These are phyloP conservation scores for Phytophthora constricta DNA, from an alignment of 352 stramenopile species.

Conservation along the genomic window DNA sequence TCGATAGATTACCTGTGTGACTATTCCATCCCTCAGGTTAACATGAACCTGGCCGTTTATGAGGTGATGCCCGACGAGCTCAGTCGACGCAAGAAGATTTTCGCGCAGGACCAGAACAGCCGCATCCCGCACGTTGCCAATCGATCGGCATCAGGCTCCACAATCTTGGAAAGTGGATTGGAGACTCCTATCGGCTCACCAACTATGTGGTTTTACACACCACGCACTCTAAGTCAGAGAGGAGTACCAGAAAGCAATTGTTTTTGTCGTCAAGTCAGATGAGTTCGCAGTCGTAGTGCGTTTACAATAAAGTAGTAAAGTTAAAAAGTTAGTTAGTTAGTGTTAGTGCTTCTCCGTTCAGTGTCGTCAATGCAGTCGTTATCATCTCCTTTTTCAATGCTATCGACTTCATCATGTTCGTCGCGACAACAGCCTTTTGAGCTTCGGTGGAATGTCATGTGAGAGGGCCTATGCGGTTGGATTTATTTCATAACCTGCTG, in stretches of 20 bases:
- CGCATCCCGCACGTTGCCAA: conserved; percentile 34
- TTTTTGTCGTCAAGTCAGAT: conserved; percentile 11
- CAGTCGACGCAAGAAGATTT: conserved; percentile 36
- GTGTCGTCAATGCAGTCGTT: background rate
- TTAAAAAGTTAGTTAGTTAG: background rate
- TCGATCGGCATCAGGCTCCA: conserved; percentile 29
- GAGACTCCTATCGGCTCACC: conserved; percentile 33
- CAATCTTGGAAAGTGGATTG: conserved; percentile 28
- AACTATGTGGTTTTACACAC: conserved; percentile 33
- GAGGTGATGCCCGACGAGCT: conserved; percentile 43
- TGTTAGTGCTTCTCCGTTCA: background rate
- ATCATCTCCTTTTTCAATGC: background rate
- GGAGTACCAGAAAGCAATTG: conserved; percentile 11
- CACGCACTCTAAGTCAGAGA: conserved; percentile 23
- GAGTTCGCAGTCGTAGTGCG: background rate
- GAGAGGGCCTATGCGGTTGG: conserved; percentile 1
- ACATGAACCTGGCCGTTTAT: conserved; percentile 43
- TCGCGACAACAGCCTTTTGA: background rate
- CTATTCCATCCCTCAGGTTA: conserved; percentile 45
- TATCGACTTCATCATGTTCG: background rate
- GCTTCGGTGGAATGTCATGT: no score
- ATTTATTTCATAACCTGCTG: conserved; percentile 22
- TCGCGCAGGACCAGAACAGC: conserved; percentile 37
- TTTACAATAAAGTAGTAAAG: no score
- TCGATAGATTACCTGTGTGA: conserved; percentile 44